A percentile compares a stretch with the other conserved stretches of the same genome.
These are phyloP conservation scores for Nepenthes gracilis DNA, from an alignment of 148 eudicot species.

Conservation along the genomic window DNA sequence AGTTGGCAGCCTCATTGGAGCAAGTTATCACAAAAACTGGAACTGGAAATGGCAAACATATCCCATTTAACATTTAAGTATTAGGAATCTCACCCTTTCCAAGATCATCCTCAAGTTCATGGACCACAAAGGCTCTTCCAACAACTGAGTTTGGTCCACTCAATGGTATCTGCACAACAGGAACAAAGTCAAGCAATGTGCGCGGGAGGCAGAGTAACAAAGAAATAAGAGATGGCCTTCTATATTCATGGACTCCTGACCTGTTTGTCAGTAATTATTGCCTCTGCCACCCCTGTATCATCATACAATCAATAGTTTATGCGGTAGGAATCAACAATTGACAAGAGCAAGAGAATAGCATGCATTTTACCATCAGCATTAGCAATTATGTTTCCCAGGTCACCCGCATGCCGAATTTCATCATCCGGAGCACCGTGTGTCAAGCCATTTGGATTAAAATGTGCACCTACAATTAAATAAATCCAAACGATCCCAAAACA, in stretches of 20 bases:
- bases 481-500: conserved; percentile 1
- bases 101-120: conserved; percentile 91
- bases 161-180: conserved; percentile 63
- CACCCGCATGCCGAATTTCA: conserved; percentile 98
- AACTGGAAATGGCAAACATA: neutral
- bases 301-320: conserved; percentile 6
- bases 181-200: neutral
- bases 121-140: conserved; percentile 92
- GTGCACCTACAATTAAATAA: conserved; percentile 39
- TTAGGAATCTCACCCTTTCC: conserved; percentile 63
- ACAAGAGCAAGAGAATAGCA: neutral
- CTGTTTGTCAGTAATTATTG: conserved; percentile 76
- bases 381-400: conserved; percentile 99
- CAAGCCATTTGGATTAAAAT: conserved; percentile 72
- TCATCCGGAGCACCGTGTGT: conserved; percentile 99
- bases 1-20: conserved; percentile 1
- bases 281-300: conserved; percentile 78
- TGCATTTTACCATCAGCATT: conserved; percentile 57
- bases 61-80: neutral
- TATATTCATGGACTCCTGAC: conserved; percentile 15
- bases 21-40: neutral
- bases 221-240: neutral
- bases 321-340: neutral
- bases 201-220: neutral
- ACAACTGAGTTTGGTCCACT: conserved; percentile 77